Base-by-base conservation (phyloP, 495 filamentous ascomycete genomes). In the Aspergillus mulundensis region DNA sequence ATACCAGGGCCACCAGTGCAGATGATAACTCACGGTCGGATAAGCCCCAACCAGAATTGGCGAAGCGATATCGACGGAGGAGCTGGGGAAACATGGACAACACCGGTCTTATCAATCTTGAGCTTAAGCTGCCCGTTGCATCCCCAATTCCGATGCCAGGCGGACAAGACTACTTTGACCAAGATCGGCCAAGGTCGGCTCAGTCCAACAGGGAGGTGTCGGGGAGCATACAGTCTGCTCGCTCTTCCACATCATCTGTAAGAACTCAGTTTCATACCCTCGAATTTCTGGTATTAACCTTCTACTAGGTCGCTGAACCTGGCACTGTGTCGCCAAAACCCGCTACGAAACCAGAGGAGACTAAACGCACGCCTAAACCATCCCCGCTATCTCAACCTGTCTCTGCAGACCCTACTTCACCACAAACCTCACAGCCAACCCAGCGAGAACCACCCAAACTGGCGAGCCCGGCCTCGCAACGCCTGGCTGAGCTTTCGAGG, bases 311-410 rank as follows among this genome's bases (percentile, higher is more conserved):
- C 20, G 23, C 50, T 8, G 61, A 67, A n/a, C 23, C 59, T 8
- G 36, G 50, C 30, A 45, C n/a, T 55, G 86, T 85, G 43, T 79
- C 87, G 44, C 77, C 87, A 65, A 83, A 77, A 30, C 19, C 53
- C 14, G 34, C 24, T 54, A 84, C 84, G 19, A 90, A 89, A 51
- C 71, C 83, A 67, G 89, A 95, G 72, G 75, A 83, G 50, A 79
- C 67, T 53, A 90, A 91, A 71, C 86, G 89, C 67, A 68, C 82
- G 39, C 78, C 74, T 61, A 89, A 82, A 65, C 89, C 91, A 1
- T 97, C 95, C 30, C 93, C 94, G 23, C 79, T 97, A 32, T 97
- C 94, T 0, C 87, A 90, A 70, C 91, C 92, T 57, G 77, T 88
- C 52, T 79, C 79, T 24, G 84, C 86, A 77, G 82, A 60, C 45